These are phyloP conservation scores for Mortierella sp. DNA, from an alignment of 371 early-diverging fungal genomes.

Conservation along the genomic window DNA sequence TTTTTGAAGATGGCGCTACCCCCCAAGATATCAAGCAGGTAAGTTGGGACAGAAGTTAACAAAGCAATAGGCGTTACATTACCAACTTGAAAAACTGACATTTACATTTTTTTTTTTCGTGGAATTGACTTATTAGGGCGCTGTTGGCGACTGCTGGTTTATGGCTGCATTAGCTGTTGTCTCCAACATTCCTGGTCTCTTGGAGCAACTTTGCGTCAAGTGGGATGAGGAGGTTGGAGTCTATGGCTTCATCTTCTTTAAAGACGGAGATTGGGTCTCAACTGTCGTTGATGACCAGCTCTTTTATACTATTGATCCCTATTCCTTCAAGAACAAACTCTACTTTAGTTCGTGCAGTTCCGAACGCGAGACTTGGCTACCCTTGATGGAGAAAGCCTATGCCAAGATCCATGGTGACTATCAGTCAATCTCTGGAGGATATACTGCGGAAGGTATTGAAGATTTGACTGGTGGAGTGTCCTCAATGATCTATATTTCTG, in stretches of 20 bases:
- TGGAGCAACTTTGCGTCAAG: slow-evolving; percentile 57
- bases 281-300: slow-evolving; percentile 73
- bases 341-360: slow-evolving; percentile 61
- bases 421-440: slow-evolving; percentile 56
- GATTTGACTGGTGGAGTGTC: slow-evolving; percentile 65
- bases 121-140: slow-evolving; percentile 22
- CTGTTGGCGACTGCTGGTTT: slow-evolving; percentile 64
- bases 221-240: slow-evolving; percentile 52
- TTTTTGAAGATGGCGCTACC: slow-evolving; percentile 42
- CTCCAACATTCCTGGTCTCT: slow-evolving; percentile 58
- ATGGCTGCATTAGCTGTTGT: slow-evolving; percentile 62
- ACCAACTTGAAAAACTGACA: neutral
- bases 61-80: neutral
- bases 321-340: slow-evolving; percentile 46
- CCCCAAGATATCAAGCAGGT: slow-evolving; percentile 56
- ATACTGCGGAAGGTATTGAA: slow-evolving; percentile 60
- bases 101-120: neutral
- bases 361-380: slow-evolving; percentile 65
- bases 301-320: slow-evolving; percentile 36
- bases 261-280: slow-evolving; percentile 70
- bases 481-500: slow-evolving; percentile 37
- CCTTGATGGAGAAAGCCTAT: slow-evolving; percentile 72
- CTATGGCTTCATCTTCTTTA: slow-evolving; percentile 58
- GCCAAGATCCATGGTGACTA: slow-evolving; percentile 69
- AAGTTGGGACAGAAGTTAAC: neutral